Base-by-base conservation (phyloP, 441 rosid genomes). In the Gossypium lobatum region DNA sequence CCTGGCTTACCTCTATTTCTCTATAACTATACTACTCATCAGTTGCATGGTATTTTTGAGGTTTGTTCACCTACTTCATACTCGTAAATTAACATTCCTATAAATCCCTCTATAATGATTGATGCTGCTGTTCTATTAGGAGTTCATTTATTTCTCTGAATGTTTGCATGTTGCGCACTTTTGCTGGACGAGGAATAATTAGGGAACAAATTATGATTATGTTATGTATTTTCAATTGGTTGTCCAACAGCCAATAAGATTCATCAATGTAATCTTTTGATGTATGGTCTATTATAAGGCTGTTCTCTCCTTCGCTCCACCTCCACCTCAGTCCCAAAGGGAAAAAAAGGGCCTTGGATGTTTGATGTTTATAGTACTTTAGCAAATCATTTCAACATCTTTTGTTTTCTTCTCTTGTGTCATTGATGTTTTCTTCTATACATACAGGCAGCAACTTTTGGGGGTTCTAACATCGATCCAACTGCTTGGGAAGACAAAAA, bases 401-500 rank as follows among this genome's bases (percentile, higher is more conserved):
- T 46, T 7, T 67, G 3, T 25, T 46, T 66, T 66, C 37, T 1
- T 67, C 14, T 14, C 45, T 18, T 21, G 25, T 31, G 34, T 13
- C 48, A n/a, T 50, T 39, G 6, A 10, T n/a, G 16, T 58, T 74
- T 48, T 72, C 23, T 50, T 46, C 53, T 48, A 9, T 78, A 64
- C 81, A 7, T 66, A 57, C 81, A 95, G 98, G 99, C 99, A 73
- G 81, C 90, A 70, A 86, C 91, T 81, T 95, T 95, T 86, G 98
- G 99, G 60, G 98, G 99, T 75, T 90, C 97, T 13, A 93, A 95
- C 82, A 95, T 95, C 46, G 99, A 95, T 77, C 95, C 98, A 62
- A 95, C 98, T 82, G 99, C 99, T 25, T 95, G 99, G 99, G 99
- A 93, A 85, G 98, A 95, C 86, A 95, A 93, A 72, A 95, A 95